phyloP scores from a whole-genome alignment of 176 grass and related monocot genomes.

The Cocos nucifera region DNA sequence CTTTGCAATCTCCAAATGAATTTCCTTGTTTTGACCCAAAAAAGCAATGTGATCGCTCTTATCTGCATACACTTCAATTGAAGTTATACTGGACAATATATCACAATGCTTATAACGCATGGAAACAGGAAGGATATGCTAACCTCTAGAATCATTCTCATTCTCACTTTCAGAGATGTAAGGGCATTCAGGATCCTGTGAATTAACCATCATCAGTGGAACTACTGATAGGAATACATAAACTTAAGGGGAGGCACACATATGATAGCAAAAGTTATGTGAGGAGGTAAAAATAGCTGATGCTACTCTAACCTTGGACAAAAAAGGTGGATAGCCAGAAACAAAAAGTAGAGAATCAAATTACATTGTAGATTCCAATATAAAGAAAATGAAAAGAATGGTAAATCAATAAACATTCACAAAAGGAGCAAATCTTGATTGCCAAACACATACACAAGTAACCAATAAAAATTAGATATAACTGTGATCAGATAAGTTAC shows the following conservation, averaged over 20 bases:
- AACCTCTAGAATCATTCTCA: conserved; percentile 34
- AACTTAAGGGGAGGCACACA: too few species aligned
- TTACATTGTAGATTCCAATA: too few species aligned
- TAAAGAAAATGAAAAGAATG: too few species aligned
- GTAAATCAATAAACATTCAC: too few species aligned
- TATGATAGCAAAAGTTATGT: not conserved
- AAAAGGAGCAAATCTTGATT: too few species aligned
- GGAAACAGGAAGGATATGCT: conserved; percentile 12
- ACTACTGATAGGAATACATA: not conserved
- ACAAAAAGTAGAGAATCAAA: too few species aligned
- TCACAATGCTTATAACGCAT: not conserved
- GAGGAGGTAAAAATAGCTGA: not conserved
- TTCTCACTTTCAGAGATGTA: conserved; percentile 74
- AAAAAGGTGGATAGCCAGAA: too few species aligned
- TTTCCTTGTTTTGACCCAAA: conserved; percentile 40
- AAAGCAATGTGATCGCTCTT: conserved; percentile 28
- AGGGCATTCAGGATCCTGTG: conserved; percentile 61
- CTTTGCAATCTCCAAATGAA: conserved; percentile 35
- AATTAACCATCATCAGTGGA: conserved; percentile 12
- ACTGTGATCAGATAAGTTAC: too few species aligned
- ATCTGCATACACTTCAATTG: conserved; percentile 25
- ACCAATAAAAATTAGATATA: too few species aligned
- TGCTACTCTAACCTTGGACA: too few species aligned
- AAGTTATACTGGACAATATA: conserved; percentile 1
- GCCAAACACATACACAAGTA: too few species aligned